Conservation (phyloP, 352 stramenopile genomes). For the Phytophthora agathidicida region DNA sequence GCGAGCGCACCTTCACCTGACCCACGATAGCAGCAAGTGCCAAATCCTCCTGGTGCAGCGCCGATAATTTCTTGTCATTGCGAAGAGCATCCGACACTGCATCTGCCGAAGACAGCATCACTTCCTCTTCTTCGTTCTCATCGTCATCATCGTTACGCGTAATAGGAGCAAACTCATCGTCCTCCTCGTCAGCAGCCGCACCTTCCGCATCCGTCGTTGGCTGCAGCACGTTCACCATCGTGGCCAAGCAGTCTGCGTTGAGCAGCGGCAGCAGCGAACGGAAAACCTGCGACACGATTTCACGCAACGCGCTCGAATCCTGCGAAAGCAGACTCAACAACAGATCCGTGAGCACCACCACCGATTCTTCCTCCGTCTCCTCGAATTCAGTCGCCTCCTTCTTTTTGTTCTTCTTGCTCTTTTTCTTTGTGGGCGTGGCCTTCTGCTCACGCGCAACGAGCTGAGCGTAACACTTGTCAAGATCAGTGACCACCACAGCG, state of each 20-base stretch:
- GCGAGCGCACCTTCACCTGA: constrained; percentile 74
- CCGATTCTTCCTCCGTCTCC: constrained; percentile 44
- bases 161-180: constrained; percentile 53
- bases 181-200: constrained; percentile 39
- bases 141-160: constrained; percentile 39
- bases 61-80: constrained; percentile 63
- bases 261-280: constrained; percentile 73
- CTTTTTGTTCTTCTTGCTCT: constrained; percentile 37
- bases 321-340: constrained; percentile 83
- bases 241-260: constrained; percentile 62
- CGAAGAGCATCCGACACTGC: constrained; percentile 77
- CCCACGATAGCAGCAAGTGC: constrained; percentile 80
- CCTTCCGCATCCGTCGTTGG: constrained; percentile 39
- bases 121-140: constrained; percentile 58
- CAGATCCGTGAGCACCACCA: constrained; percentile 85
- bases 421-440: constrained; percentile 25
- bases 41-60: constrained; percentile 79
- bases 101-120: constrained; percentile 55
- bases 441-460: constrained; percentile 41
- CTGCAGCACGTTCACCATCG: constrained; percentile 74
- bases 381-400: constrained; percentile 34
- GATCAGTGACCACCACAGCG: constrained; percentile 56
- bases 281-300: constrained; percentile 87
- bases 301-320: constrained; percentile 83
- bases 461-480: constrained; percentile 73